A percentile compares a stretch with the other conserved stretches of the same genome.
Evolutionary conservation across 805 yeast genomes (phyloP).

Genomic region (Saccharomycopsis oosterbeekiorum): DNA sequence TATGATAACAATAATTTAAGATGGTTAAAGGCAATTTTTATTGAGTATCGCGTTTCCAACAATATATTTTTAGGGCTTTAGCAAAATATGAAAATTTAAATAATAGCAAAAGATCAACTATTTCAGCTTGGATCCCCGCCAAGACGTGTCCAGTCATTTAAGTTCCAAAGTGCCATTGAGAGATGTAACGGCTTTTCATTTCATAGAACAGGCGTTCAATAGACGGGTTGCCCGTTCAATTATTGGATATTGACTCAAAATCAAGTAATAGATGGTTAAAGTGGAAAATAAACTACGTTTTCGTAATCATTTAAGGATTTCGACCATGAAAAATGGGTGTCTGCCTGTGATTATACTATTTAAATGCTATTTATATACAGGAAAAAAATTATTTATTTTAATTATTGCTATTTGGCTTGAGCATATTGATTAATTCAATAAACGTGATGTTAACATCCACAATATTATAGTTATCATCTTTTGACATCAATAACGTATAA

Average conservation of each 20-base stretch:
- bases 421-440: background rate
- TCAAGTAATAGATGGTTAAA: slow-evolving; percentile 33
- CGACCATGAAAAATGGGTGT: background rate
- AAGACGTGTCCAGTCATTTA: slow-evolving; percentile 31
- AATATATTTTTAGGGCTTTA: slow-evolving; percentile 25
- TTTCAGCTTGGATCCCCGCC: slow-evolving; percentile 21
- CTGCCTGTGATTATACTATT: background rate
- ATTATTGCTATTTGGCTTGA: background rate
- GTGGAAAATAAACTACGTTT: slow-evolving; percentile 37
- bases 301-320: slow-evolving; percentile 5
- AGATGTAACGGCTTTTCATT: slow-evolving; percentile 43
- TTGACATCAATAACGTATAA: background rate
- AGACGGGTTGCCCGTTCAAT: slow-evolving; percentile 23
- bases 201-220: slow-evolving; percentile 12
- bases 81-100: slow-evolving; percentile 27
- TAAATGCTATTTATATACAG: no score
- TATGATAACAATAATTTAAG: background rate
- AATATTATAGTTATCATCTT: background rate
- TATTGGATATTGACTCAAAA: slow-evolving; percentile 46
- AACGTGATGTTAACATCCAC: background rate
- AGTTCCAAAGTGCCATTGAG: slow-evolving; percentile 44
- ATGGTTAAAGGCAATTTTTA: background rate
- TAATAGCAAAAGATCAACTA: slow-evolving; percentile 23
- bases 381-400: background rate
- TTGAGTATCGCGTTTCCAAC: slow-evolving; percentile 21